These are phyloP conservation scores for Rhizophagus prolifer DNA, from an alignment of 192 early-diverging fungal species.

Conservation along the genomic window DNA sequence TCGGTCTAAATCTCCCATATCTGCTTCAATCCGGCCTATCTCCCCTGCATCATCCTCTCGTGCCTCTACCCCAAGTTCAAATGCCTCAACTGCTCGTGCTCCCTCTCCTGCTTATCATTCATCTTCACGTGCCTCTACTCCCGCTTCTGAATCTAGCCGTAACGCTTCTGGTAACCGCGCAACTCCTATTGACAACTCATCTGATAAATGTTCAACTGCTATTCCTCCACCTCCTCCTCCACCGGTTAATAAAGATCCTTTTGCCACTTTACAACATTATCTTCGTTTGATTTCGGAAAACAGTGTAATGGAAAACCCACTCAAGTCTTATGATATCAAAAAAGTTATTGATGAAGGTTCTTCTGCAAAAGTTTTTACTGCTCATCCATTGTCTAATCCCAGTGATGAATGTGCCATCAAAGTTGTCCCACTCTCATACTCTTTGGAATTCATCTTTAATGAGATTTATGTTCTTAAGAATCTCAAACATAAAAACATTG, in stretches of 20 bases:
- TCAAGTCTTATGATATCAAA: slow-evolving; percentile 21
- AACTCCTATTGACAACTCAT: not conserved
- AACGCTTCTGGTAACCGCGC: not conserved
- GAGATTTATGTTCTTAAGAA: slow-evolving; percentile 27
- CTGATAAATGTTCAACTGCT: not conserved
- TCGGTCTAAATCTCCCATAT: too few species aligned
- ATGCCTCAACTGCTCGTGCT: not conserved
- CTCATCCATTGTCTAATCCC: not conserved
- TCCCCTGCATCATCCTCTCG: not conserved
- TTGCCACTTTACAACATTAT: slow-evolving; percentile 16
- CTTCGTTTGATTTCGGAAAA: slow-evolving; percentile 22
- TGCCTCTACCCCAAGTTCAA: not conserved
- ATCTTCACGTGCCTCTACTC: slow-evolving; percentile 19
- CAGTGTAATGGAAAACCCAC: not conserved
- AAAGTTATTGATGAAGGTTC: slow-evolving; percentile 30
- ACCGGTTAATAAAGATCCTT: not conserved
- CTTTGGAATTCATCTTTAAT: slow-evolving; percentile 31
- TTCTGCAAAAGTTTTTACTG: slow-evolving; percentile 27
- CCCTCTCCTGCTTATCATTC: not conserved
- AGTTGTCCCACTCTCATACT: slow-evolving; percentile 25
- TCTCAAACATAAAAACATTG: slow-evolving; percentile 29
- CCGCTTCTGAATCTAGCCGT: slow-evolving; percentile 15
- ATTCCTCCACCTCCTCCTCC: slow-evolving; percentile 16
- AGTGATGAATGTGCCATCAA: slow-evolving; percentile 26
- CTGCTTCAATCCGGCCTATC: too few species aligned